Base-by-base conservation (phyloP, 495 filamentous ascomycete species). In the Penicillium cataractarum region DNA sequence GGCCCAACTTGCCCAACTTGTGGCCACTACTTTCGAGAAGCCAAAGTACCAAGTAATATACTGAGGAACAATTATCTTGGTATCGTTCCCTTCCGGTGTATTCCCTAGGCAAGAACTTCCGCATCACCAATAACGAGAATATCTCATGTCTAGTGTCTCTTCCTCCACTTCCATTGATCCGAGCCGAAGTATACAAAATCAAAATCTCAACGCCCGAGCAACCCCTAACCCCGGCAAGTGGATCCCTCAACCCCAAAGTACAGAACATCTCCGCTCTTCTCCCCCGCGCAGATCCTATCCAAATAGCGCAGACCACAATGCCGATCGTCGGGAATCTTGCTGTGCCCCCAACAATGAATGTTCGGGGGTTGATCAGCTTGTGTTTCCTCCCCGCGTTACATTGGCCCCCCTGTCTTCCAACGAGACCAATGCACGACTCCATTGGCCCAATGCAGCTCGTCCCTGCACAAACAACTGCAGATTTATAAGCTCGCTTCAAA, bases 401-500 rank as follows among this genome's bases (percentile, higher is more conserved):
- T 27, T 50, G 2, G 13, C 4, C 46, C 22, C 46, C 24, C 21
- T 19, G 22, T n/a, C 9, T 46, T 22, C 19, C n/a, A 22, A 9
- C 2, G 12, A 2, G 0, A 2, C 19, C 40, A 46, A 22, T 17
- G 22, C 13, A 12, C 22, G 26, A 29, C 46, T 17, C 21, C 21
- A 50, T 50, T 50, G 46, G 46, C 46, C n/a, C 4, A 17, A 29
- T 29, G 26, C 46, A 17, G 22, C 46, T 50, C 22, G 24, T 29
- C 46, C 46, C 12, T 54, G 51, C 51, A 32, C 50, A 27, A 19
- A 35, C 10, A 19, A 54, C 17, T 44, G 33, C 49, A 31, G 61
- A 64, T 64, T 64, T 59, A 64, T 64, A 64, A 64, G 50, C 61
- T 59, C 61, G 55, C 61, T 64, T 54, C 31, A 13, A 10, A 17